Percentiles rank a stretch among this genome's conserved stretches.
Evolutionary conservation across 345 rosid species (phyloP).

Genomic region (Eutrema japonicum): DNA sequence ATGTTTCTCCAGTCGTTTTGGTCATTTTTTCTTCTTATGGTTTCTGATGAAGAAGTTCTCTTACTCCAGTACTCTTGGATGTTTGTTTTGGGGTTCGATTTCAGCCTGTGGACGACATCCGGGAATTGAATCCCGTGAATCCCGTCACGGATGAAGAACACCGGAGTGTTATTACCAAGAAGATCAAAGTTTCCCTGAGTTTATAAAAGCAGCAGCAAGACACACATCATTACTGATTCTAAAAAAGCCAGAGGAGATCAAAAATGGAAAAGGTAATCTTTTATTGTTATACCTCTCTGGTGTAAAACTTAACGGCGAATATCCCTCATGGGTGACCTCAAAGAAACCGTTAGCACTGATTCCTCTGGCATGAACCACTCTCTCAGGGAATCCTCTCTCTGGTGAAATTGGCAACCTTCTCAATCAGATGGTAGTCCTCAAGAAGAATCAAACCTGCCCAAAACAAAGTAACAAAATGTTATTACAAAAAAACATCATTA

Average conservation of each 20-base stretch:
- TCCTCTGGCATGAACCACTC: slow-evolving; percentile 99
- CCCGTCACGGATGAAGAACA: slow-evolving; percentile 94
- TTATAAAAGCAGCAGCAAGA: slow-evolving; percentile 3
- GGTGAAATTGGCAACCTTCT: slow-evolving; percentile 88
- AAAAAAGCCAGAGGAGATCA: background rate
- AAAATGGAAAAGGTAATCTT: background rate
- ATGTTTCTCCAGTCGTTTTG: too few species aligned
- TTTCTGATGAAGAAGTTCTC: too few species aligned
- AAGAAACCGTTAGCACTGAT: slow-evolving; percentile 99
- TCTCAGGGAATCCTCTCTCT: slow-evolving; percentile 96
- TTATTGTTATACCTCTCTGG: slow-evolving; percentile 73
- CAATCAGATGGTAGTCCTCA: slow-evolving; percentile 94
- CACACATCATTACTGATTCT: slow-evolving; percentile 11
- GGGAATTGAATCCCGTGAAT: slow-evolving; percentile 96
- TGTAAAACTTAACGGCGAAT: slow-evolving; percentile 94
- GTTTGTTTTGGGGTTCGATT: slow-evolving; percentile 96
- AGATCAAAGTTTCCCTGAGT: slow-evolving; percentile 98
- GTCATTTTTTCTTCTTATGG: too few species aligned
- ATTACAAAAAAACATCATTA: background rate
- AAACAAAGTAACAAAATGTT: background rate
- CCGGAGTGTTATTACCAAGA: slow-evolving; percentile 99
- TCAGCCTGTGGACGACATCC: slow-evolving; percentile 83
- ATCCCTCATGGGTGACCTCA: slow-evolving; percentile 94
- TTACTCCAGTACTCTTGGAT: slow-evolving; percentile 93
- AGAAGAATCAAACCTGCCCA: slow-evolving; percentile 90